Base-by-base conservation (phyloP, 805 yeast species). In the Lipomyces starkeyi region DNA sequence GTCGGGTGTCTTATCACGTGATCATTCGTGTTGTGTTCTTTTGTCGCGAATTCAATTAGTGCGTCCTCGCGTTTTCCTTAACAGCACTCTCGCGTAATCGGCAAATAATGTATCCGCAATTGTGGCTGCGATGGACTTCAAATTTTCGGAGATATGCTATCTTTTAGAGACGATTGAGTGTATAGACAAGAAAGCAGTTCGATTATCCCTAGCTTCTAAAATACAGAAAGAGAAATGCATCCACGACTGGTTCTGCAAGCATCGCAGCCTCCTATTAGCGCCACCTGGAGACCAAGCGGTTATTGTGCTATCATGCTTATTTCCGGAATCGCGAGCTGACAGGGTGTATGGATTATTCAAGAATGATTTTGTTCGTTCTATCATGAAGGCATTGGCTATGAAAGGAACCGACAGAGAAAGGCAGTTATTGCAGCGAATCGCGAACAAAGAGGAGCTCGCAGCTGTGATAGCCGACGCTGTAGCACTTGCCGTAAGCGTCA, bases 271-370 rank as follows among this genome's bases (percentile, higher is more conserved):
- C 29, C 6, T 13, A 34, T 61, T 27, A 34, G 58, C 27, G 22
- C 55, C 25, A 54, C 61, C 13, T 22, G 47, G 47, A 17, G n/a
- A 22, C 22, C 35, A n/a, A 22, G 35, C 59, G n/a, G 22, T 58
- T 2, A 49, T 37, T 13, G 61, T 53, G 7, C 49, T 65, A 8
- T 65, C 65, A 34, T 67, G 67, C 55, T 34, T 67, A 5, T 67
- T 67, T 37, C 70, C 70, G 1, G 70, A 63, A 37, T 34, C 61
- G 35, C 52, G 67, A 11, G 13, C 58, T 17, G 70, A 67, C 20
- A 40, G 70, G 9, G 57, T 40, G 32, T 63, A 60, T 43, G 59
- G 54, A 5, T 7, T 61, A 29, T 34, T 37, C 8, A 17, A 25
- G 29, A 20, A 25, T 14, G 14, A 11, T 7, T 32, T 63, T 9